phyloP scores from a whole-genome alignment of 106 monocot species.

The Dioscorea zingiberensis region DNA sequence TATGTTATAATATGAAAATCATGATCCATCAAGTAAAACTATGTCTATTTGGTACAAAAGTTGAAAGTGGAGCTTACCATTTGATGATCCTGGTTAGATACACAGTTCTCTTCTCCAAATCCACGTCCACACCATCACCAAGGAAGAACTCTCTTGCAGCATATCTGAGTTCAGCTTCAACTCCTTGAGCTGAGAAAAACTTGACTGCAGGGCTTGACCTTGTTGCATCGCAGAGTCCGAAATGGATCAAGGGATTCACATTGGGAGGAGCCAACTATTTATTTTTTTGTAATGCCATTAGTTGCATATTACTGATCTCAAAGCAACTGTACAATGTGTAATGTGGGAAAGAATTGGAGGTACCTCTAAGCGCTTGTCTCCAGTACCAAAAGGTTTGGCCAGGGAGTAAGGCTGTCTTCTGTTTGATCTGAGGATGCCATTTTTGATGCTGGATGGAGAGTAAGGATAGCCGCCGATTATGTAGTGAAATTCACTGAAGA shows the following conservation, averaged over 20 bases:
- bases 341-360: not conserved
- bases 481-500: constrained; percentile 85
- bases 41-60: too few species aligned
- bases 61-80: constrained; percentile 33
- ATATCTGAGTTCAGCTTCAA: constrained; percentile 62
- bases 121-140: constrained; percentile 56
- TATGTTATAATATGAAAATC: constrained; percentile 12
- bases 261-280: constrained; percentile 48
- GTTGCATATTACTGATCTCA: not conserved
- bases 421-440: constrained; percentile 89
- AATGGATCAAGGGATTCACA: constrained; percentile 84
- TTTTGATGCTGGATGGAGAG: constrained; percentile 72
- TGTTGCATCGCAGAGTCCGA: constrained; percentile 71
- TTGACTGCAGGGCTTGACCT: constrained; percentile 65
- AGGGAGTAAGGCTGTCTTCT: constrained; percentile 72
- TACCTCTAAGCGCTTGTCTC: constrained; percentile 70
- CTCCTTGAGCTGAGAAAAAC: constrained; percentile 74
- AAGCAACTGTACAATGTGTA: too few species aligned
- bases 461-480: constrained; percentile 78
- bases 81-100: constrained; percentile 73
- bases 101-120: constrained; percentile 70
- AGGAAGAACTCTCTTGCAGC: constrained; percentile 83
- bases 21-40: too few species aligned
- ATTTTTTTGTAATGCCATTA: not conserved
- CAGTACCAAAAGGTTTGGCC: constrained; percentile 50